Base-by-base conservation (phyloP, 2,329 filamentous ascomycete genomes). In the Colletotrichum acutatum region DNA sequence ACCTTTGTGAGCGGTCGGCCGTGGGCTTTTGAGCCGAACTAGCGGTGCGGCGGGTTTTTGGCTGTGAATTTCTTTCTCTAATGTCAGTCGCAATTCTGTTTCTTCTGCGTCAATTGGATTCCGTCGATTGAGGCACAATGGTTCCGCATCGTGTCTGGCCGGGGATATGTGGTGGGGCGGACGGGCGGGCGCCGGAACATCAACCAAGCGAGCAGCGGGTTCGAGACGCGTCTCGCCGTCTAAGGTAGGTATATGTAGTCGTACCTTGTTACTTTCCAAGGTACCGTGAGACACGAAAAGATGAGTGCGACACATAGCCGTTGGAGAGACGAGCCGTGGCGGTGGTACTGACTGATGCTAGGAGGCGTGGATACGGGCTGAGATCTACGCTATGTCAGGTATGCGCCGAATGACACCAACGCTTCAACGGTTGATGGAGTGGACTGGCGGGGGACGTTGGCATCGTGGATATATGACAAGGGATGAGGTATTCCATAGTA, bases 141-240 rank as follows among this genome's bases (percentile, higher is more conserved):
- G 59, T 54, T 26, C 66, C 54, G 70, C 34, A 54, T 59, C 32
- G 69, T 63, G 30, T 53, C 53, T 32, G 28, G 66, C 69, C 30
- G 28, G 58, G 42, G 42, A 22, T 53, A 12, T 24, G n/a, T 34
- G 12, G 69, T 60, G 59, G 70, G 66, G 66, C 59, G 54, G 66
- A 34, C 66, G 32, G 66, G 37, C 69, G 66, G 69, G 54, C 66
- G 66, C 60, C 71, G 68, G 62, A 49, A 26, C 66, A 61, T 56
- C 37, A 57, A 66, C 61, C 49, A 71, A 62, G 68, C 34, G 54
- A 66, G 34, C 34, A 32, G 61, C 62, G 69, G 54, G 66, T 74
- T 74, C 68, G 71, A 72, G 68, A 74, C 68, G 71, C 68, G 62
- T 72, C 71, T 74, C 62, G 71, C 68, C 57, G 68, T 66, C 24